Evolutionary conservation across 2,329 filamentous ascomycete genomes (phyloP), one percentile per base, ranked within the genome.

Genomic region (Podosphaera leucotricha): DNA sequence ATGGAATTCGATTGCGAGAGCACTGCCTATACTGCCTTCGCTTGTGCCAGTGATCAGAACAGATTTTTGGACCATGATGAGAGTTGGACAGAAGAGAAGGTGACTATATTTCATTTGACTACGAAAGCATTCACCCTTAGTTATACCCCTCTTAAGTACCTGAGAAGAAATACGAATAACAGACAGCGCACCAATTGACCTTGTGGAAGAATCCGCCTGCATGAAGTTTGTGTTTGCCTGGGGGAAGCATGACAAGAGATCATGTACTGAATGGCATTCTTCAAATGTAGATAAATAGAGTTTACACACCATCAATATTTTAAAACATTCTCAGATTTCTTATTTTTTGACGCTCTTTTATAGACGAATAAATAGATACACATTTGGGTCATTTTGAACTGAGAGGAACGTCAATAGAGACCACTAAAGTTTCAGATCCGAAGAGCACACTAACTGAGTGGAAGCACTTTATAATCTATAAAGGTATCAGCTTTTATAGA

Each of bases 1-100:
- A 47, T 61, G 59, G 44, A 63, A 61, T 37, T 58, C 57, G 38
- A 53, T 48, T 7, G 61, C 61, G 5, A 65, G 56, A 13, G 45
- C 45, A 30, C 44, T 43, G 10, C 45, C 45, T 33, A 47, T 47
- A 20, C 45, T 43, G 16, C 45, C 43, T 18, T 41, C 30, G 20
- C 42, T 44, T 3, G 37, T 44, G 16, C 45, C 45, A 18, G 45
- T 44, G 16, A 46, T 44, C 3, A 46, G 21, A 16, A 43, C 42
- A 15, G 33, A 24, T 15, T 43, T 43, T 37, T 19, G 18, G 13
- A 13, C 15, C 28, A 33, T 33, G 15, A n/a, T 33, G 28, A 33
- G 11, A 33, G 3, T 33, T 33, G 28, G 15, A 11, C 13, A 13
- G 10, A 33, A 11, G 28, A 11, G 13, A 13, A 11, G 28, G 15